phyloP scores from a whole-genome alignment of 106 monocot species.

The Dendrobium catenatum region DNA sequence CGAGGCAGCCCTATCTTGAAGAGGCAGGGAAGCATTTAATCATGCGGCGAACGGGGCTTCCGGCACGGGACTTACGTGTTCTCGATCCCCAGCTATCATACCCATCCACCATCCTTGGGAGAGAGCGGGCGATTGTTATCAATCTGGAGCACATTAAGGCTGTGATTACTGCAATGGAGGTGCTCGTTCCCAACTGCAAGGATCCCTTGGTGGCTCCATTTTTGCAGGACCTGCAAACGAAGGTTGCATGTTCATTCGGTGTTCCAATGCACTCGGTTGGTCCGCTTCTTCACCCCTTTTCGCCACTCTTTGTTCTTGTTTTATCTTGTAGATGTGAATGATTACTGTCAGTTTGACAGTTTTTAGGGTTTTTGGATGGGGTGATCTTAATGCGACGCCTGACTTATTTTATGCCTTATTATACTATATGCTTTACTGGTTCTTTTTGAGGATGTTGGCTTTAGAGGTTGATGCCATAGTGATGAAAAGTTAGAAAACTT shows the following conservation, averaged over 20 bases:
- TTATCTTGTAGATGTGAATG: background rate
- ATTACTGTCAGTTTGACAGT: background rate
- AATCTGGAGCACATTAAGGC: constrained; percentile 63
- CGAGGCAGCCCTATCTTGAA: constrained; percentile 24
- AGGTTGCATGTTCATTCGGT: constrained; percentile 15
- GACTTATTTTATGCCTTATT: background rate
- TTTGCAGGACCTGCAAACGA: constrained; percentile 33
- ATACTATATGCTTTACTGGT: background rate
- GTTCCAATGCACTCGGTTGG: constrained; percentile 13
- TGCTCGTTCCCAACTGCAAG: constrained; percentile 41
- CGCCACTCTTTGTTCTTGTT: background rate
- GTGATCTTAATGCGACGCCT: background rate
- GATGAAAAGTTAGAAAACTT: background rate
- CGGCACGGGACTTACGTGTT: constrained; percentile 50
- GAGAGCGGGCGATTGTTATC: constrained; percentile 60
- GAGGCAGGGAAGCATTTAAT: constrained; percentile 58
- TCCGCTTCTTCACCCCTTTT: background rate
- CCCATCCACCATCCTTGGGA: constrained; percentile 51
- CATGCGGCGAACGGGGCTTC: constrained; percentile 55
- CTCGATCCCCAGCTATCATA: constrained; percentile 62
- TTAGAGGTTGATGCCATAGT: background rate
- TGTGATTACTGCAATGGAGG: constrained; percentile 55
- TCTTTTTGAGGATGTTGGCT: background rate
- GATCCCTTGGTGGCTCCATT: constrained; percentile 38
- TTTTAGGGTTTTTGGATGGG: background rate